Conservation (phyloP, 345 rosid species). For the Combretum micranthum region DNA sequence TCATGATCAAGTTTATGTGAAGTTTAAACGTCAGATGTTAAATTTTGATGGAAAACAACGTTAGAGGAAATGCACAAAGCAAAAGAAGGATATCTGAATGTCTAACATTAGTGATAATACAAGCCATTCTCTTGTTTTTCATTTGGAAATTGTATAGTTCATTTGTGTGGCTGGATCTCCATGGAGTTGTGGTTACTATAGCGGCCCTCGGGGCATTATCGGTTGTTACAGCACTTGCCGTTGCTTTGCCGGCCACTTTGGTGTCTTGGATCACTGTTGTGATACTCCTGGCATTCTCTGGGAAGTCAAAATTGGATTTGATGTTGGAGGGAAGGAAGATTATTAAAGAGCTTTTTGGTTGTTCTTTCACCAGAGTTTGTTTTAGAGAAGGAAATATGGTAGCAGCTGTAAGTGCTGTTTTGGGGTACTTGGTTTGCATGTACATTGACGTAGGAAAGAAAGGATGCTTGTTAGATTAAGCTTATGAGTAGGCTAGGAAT, state of each 20-base stretch:
- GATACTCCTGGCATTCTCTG: slow-evolving; percentile 73
- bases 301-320: slow-evolving; percentile 65
- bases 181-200: slow-evolving; percentile 69
- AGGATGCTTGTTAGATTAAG: too few species aligned
- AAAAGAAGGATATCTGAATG: too few species aligned
- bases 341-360: slow-evolving; percentile 59
- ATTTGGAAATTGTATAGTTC: slow-evolving; percentile 59
- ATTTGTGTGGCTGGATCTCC: slow-evolving; percentile 43
- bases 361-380: slow-evolving; percentile 51
- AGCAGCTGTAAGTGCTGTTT: slow-evolving; percentile 75
- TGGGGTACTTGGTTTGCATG: slow-evolving; percentile 52
- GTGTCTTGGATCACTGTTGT: slow-evolving; percentile 76
- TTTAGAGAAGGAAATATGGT: slow-evolving; percentile 77
- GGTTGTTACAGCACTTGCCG: slow-evolving; percentile 73
- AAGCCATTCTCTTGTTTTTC: slow-evolving; percentile 32
- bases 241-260: slow-evolving; percentile 82
- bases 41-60: too few species aligned
- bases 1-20: too few species aligned
- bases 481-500: too few species aligned
- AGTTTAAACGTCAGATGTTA: too few species aligned
- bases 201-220: slow-evolving; percentile 61
- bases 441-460: not conserved
- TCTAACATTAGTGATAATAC: too few species aligned
- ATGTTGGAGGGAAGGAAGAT: slow-evolving; percentile 72
- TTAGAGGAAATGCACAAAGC: too few species aligned